Evolutionary conservation across 257 asterid genomes (phyloP).

Genomic region (Schizonepeta tenuifolia): DNA sequence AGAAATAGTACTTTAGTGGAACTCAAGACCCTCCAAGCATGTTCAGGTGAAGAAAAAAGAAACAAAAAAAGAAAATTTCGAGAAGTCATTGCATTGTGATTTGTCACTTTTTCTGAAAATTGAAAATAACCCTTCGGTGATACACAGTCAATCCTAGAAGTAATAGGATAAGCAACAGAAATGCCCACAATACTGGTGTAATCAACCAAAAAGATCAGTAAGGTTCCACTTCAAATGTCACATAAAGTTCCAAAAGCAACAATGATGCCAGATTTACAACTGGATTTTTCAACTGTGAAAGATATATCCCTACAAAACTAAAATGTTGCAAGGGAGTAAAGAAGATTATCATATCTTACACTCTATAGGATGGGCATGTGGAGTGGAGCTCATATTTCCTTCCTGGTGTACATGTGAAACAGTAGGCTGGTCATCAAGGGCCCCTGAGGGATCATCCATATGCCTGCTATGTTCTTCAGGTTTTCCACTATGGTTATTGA

Average conservation of each 20-base stretch:
- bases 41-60: background rate
- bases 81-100: background rate
- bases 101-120: background rate
- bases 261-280: constrained; percentile 2
- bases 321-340: constrained; percentile 4
- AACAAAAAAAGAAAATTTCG: background rate
- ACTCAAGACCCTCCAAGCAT: background rate
- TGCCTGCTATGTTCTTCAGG: constrained; percentile 50
- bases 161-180: background rate
- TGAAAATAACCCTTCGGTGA: background rate
- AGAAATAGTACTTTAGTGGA: background rate
- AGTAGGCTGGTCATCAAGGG: constrained; percentile 50
- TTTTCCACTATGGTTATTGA: constrained; percentile 47
- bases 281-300: constrained; percentile 1
- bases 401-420: constrained; percentile 47
- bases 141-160: background rate
- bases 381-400: constrained; percentile 46
- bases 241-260: background rate
- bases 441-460: constrained; percentile 49
- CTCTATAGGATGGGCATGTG: constrained; percentile 57
- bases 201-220: constrained; percentile 16
- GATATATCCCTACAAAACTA: background rate
- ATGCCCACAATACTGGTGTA: background rate
- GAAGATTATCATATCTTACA: constrained; percentile 54
- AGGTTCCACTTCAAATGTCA: constrained; percentile 4